Evolutionary conservation across 169 alveolate genomes (phyloP), one percentile per base, ranked within the genome.

Genomic region (Miamiensis avidus): DNA sequence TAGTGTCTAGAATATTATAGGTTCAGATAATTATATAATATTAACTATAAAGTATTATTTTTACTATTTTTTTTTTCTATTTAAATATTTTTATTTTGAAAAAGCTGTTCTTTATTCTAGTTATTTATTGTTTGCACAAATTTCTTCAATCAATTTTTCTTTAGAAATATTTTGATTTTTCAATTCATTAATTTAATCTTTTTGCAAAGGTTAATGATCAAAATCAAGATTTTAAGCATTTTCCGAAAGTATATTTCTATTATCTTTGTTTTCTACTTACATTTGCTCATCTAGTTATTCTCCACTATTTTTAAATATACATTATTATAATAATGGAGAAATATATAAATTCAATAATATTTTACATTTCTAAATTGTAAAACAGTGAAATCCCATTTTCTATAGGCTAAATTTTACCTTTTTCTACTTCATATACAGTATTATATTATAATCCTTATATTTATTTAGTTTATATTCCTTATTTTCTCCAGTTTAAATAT

Each of bases 1-100:
- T 49, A 49, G 20, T 49, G 69, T 49, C 69, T 49, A 49, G 20
- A 49, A 49, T n/a, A n/a, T n/a, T n/a, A n/a, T n/a, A n/a, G n/a
- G n/a, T n/a, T n/a, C n/a, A 49, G 4, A 49, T 11, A 49, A 11
- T 49, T 11, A 49, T 49, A 49, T 49, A 49, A 49, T 49, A 49
- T 49, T 11, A 49, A 49, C 20, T 49, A 20, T 49, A 11, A 11
- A 49, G 4, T 49, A 49, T 49, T 49, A 49, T 49, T 49, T 0
- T 79, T 79, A 79, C 84, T 64, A 49, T 79, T 79, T 74, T 79
- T 79, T 79, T 33, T 79, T 79, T 49, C 75, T 79, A 29, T 79
- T 65, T 72, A 79, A 79, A 65, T 79, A 79, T 64, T 79, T 79
- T 32, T 79, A 69, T 79, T 79, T 79, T 25, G 84, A 79, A 72